These are phyloP conservation scores for Actinomucor elegans DNA, from an alignment of 371 early-diverging fungal species.

Conservation along the genomic window DNA sequence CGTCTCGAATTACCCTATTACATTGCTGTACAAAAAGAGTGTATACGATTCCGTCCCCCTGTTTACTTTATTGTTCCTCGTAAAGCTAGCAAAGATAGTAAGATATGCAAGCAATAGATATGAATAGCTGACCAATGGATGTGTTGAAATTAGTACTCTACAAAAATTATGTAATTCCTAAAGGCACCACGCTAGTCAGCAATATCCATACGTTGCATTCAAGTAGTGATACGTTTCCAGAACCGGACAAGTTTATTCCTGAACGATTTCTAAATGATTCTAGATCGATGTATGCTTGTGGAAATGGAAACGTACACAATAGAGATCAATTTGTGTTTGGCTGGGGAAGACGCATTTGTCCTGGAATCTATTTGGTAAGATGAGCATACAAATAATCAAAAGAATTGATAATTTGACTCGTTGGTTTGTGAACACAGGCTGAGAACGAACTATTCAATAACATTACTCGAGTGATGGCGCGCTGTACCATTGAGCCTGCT, in stretches of 20 bases:
- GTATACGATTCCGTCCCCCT: constrained; percentile 23
- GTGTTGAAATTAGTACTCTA: constrained; percentile 3
- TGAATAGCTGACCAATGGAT: too few relatives aligned
- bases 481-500: constrained; percentile 14
- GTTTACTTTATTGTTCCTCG: constrained; percentile 31
- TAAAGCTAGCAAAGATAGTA: constrained; percentile 29
- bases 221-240: neutral
- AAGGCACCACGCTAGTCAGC: constrained; percentile 9
- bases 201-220: constrained; percentile 13
- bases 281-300: constrained; percentile 7
- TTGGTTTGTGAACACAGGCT: constrained; percentile 17
- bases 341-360: constrained; percentile 22
- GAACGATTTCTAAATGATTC: constrained; percentile 22
- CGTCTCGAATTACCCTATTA: constrained; percentile 20
- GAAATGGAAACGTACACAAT: constrained; percentile 2
- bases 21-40: constrained; percentile 30
- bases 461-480: constrained; percentile 6
- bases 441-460: constrained; percentile 18
- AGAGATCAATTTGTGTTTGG: constrained; percentile 15
- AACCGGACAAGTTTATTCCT: constrained; percentile 25
- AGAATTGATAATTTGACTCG: too few relatives aligned
- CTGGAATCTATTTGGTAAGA: constrained; percentile 19
- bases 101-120: neutral
- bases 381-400: too few relatives aligned
- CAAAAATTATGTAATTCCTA: constrained; percentile 20